Evolutionary conservation across 2,329 filamentous ascomycete species (phyloP).

Genomic region (Sclerotinia trifoliorum): DNA sequence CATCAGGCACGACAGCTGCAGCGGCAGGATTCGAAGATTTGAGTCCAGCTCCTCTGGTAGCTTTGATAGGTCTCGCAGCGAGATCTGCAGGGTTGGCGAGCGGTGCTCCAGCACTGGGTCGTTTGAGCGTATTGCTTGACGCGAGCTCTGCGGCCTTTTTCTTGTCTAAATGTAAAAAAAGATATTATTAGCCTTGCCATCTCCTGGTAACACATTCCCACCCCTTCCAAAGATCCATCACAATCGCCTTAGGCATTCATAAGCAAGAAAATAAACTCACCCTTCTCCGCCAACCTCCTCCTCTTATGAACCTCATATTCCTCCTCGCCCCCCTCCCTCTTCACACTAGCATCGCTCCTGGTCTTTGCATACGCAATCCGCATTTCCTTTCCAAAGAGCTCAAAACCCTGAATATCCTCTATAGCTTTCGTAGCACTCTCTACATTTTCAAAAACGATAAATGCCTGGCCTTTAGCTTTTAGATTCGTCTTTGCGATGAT

Average conservation of each 20-base stretch:
- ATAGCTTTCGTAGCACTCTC: constrained; percentile 79
- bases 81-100: constrained; percentile 43
- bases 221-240: neutral
- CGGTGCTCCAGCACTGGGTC: constrained; percentile 49
- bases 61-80: constrained; percentile 63
- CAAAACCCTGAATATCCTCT: constrained; percentile 88
- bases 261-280: constrained; percentile 47
- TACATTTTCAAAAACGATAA: constrained; percentile 83
- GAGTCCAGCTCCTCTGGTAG: constrained; percentile 68
- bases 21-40: constrained; percentile 70
- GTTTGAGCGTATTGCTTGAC: constrained; percentile 68
- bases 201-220: neutral
- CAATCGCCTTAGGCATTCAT: neutral
- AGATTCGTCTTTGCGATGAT: constrained; percentile 86
- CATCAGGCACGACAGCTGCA: constrained; percentile 82
- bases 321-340: constrained; percentile 69
- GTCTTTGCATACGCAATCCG: constrained; percentile 77
- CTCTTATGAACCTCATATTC: constrained; percentile 86
- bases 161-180: constrained; percentile 48
- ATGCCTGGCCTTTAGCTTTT: constrained; percentile 92
- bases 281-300: constrained; percentile 82
- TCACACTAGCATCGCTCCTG: constrained; percentile 82
- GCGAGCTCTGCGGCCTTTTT: constrained; percentile 72
- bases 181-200: neutral
- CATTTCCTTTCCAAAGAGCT: constrained; percentile 90